Conservation (phyloP, 108 stramenopile genomes). For the Chaetoceros muelleri region DNA sequence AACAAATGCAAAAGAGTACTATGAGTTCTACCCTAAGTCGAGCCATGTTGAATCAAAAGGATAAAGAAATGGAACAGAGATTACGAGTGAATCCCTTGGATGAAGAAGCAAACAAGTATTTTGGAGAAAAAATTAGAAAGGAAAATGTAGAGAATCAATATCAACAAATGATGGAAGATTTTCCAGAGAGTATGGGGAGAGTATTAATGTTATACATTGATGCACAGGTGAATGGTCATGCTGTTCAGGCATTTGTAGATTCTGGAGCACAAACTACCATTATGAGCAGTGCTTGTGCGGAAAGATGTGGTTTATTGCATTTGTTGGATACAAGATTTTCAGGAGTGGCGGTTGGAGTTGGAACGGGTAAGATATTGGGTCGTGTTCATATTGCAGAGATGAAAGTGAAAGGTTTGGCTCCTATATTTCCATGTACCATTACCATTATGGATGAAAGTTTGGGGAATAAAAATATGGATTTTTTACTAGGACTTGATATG, state of each 20-base stretch:
- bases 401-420: neutral
- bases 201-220: constrained; percentile 95
- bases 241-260: constrained; percentile 91
- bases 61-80: constrained; percentile 30
- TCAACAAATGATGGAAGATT: constrained; percentile 85
- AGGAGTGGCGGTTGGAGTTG: constrained; percentile 88
- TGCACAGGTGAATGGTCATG: constrained; percentile 69
- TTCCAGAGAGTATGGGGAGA: constrained; percentile 87
- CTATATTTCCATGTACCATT: constrained; percentile 36
- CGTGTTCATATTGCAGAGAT: constrained; percentile 41
- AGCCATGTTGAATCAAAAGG: constrained; percentile 32
- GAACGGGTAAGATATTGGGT: constrained; percentile 88
- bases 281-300: constrained; percentile 73
- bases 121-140: constrained; percentile 48
- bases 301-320: constrained; percentile 64
- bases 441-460: constrained; percentile 33
- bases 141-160: constrained; percentile 64
- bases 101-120: constrained; percentile 69
- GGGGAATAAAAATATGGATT: constrained; percentile 83
- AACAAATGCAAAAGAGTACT: constrained; percentile 48
- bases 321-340: constrained; percentile 79
- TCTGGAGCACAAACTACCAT: constrained; percentile 91
- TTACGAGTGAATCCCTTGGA: constrained; percentile 68
- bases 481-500: constrained; percentile 95
- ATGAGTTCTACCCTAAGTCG: constrained; percentile 31